These are phyloP conservation scores for Gelatoporia subvermispora DNA, from an alignment of 768 basidiomycete genomes.

Conservation along the genomic window DNA sequence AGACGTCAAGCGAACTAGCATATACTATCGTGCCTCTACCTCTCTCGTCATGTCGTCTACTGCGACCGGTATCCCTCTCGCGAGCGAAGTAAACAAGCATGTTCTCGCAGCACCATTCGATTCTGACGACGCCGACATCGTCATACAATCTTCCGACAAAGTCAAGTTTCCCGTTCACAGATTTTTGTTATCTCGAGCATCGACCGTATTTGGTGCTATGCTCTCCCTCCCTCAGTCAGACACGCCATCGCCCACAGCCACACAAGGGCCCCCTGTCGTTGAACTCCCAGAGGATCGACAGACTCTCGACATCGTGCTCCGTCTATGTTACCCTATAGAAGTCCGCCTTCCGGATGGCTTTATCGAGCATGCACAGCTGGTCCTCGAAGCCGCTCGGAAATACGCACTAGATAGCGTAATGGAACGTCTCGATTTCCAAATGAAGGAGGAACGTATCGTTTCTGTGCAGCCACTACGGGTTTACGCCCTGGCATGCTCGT, in stretches of 20 bases:
- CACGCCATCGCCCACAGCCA: no score
- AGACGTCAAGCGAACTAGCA: no score
- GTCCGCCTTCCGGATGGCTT: no score
- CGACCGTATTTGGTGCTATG: conserved; percentile 53
- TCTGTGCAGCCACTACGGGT: not conserved
- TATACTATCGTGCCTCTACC: no score
- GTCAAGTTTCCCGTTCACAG: conserved; percentile 49
- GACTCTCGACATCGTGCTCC: conserved; percentile 20
- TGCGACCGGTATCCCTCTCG: no score
- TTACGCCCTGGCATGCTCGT: conserved; percentile 6
- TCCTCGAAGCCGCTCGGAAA: no score
- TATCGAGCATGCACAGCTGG: no score
- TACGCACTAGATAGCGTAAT: no score
- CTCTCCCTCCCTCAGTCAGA: conserved; percentile 45
- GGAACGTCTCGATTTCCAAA: no score
- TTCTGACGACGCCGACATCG: conserved; percentile 33
- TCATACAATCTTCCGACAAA: conserved; percentile 50
- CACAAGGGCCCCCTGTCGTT: not conserved
- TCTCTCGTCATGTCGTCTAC: no score
- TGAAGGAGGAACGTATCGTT: not conserved
- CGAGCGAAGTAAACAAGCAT: no score
- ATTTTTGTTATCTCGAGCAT: conserved; percentile 48
- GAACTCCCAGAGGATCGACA: conserved; percentile 14
- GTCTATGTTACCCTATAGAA: conserved; percentile 34
- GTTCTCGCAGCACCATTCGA: conserved; percentile 11